Evolutionary conservation across 2,329 filamentous ascomycete species (phyloP).

Genomic region (Periconia sp.): DNA sequence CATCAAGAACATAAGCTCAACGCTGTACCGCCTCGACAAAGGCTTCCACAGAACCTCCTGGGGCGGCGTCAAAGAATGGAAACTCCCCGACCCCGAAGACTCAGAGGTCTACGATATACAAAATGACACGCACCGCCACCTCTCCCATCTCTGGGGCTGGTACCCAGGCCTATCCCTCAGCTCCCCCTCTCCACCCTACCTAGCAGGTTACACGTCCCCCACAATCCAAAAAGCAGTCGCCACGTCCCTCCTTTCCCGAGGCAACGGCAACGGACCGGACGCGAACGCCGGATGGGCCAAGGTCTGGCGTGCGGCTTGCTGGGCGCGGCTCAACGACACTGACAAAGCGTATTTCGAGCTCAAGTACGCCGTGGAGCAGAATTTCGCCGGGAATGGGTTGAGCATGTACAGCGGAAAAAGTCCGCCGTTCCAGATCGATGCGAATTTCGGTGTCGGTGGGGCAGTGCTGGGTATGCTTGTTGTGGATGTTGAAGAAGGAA

Average conservation of each 20-base stretch:
- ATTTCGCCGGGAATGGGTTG: constrained; percentile 59
- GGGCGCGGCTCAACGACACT: constrained; percentile 61
- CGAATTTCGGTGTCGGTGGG: constrained; percentile 64
- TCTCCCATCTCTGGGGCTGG: constrained; percentile 64
- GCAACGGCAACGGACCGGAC: constrained; percentile 54
- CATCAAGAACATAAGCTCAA: constrained; percentile 44
- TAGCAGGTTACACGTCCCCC: constrained; percentile 51
- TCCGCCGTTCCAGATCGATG: constrained; percentile 64
- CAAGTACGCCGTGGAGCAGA: constrained; percentile 55
- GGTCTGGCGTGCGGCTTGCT: constrained; percentile 63
- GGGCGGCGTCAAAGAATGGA: constrained; percentile 59
- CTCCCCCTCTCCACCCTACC: no score
- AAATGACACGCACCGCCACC: constrained; percentile 59
- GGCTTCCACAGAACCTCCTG: constrained; percentile 56
- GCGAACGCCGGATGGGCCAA: constrained; percentile 65
- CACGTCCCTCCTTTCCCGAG: constrained; percentile 55
- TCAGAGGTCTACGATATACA: constrained; percentile 47
- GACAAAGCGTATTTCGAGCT: constrained; percentile 57
- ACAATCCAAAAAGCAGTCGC: constrained; percentile 54
- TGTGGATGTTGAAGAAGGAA: constrained; percentile 47
- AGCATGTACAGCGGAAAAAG: constrained; percentile 57
- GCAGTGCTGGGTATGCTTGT: constrained; percentile 60
- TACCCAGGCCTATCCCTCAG: constrained; percentile 60
- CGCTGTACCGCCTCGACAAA: constrained; percentile 57
- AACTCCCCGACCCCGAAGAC: constrained; percentile 49